phyloP scores from a whole-genome alignment of 495 filamentous ascomycete species.

The Xanthoparmelia taractica region DNA sequence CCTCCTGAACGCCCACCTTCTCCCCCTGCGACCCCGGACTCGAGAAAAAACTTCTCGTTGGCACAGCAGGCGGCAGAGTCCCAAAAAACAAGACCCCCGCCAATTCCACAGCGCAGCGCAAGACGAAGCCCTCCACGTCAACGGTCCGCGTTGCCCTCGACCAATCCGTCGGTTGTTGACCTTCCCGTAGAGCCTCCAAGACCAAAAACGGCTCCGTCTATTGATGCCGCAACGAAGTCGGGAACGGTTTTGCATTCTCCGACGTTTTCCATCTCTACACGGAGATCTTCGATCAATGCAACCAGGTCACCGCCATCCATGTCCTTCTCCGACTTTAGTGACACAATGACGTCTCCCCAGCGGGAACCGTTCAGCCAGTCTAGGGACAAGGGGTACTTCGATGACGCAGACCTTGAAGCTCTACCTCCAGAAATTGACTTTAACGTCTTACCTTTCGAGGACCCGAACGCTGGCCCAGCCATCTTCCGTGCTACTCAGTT shows the following conservation, averaged over 20 bases:
- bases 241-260: slow-evolving; percentile 3
- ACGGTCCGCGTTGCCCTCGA: background rate
- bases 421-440: slow-evolving; percentile 14
- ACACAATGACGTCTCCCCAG: background rate
- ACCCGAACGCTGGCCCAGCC: slow-evolving; percentile 6
- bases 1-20: slow-evolving; percentile 6
- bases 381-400: background rate
- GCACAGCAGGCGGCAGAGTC: background rate
- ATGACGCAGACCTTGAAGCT: slow-evolving; percentile 21
- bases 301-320: background rate
- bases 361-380: background rate
- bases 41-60: slow-evolving; percentile 3
- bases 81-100: background rate
- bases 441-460: slow-evolving; percentile 7
- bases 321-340: background rate
- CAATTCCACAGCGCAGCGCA: slow-evolving; percentile 7
- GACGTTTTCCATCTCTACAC: slow-evolving; percentile 5
- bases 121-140: background rate
- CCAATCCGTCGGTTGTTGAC: background rate
- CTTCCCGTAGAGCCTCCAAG: background rate
- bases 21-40: slow-evolving; percentile 15
- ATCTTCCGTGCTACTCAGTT: slow-evolving; percentile 1
- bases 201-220: background rate
- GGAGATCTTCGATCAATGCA: slow-evolving; percentile 7
- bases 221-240: background rate